Evolutionary conservation across 805 yeast genomes (phyloP), one percentile per base, ranked within the genome.

Genomic region (Candida chilensis): DNA sequence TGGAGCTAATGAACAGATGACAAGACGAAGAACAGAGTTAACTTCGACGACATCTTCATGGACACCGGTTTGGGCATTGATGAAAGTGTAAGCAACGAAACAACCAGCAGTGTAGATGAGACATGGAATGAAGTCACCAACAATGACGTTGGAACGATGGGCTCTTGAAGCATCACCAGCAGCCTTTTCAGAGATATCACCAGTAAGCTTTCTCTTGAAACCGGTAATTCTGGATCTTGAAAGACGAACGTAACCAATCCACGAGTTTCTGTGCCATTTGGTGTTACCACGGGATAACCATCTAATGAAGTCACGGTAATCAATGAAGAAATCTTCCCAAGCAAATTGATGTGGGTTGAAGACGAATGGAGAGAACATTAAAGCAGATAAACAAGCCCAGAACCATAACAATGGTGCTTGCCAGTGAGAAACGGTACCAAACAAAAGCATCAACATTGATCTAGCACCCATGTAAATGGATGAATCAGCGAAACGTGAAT

Each of bases 331-430:
- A 60, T 88, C 96, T 53, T 79, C 83, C 88, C 94, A 81, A 30
- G 96, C 77, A 58, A 88, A 92, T 67, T 92, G 97, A 63, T 90
- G 96, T 28, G 98, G 98, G 63, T 92, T 92, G 75, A 86, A 92
- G 37, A 92, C 51, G 57, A 90, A 87, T 48, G 98, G 98, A 29
- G 97, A 80, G 44, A 86, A 74, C 62, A 86, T 71, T 62, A 92
- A 70, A 3, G 97, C 84, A 28, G 87, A 68, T 44, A 87, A 65
- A 13, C 95, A 81, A 36, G 92, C 80, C 96, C 97, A 92, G 75
- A 92, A 92, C 96, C 96, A 92, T 39, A 90, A 59, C 45, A 92
- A 67, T 26, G 96, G 84, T 16, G 95, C 81, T 60, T 85, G 94
- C 97, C 97, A 82, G 48, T 75, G 77, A 17, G 87, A 69, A 44